Evolutionary conservation across 2,329 filamentous ascomycete genomes (phyloP).

Genomic region (Aspergillus chevalieri): DNA sequence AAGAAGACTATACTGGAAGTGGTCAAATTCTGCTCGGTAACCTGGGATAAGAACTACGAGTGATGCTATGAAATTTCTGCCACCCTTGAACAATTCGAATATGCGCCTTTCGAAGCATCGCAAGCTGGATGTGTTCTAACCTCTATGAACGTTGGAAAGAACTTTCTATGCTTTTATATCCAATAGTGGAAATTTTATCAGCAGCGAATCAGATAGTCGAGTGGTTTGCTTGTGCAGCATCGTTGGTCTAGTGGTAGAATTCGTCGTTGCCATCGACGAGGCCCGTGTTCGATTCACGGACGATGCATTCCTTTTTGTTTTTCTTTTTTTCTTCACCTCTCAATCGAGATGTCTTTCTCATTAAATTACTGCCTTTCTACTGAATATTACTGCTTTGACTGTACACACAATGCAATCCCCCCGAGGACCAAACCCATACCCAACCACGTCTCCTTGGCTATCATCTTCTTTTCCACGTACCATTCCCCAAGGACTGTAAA

Average conservation of each 20-base stretch:
- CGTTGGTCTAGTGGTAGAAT: constrained; percentile 43
- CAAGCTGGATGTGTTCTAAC: too few relatives aligned
- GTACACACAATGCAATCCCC: constrained; percentile 78
- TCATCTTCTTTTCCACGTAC: constrained; percentile 89
- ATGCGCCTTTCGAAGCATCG: too few relatives aligned
- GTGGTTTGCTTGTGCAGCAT: constrained; percentile 18
- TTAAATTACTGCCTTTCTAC: background rate
- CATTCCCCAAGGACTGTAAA: constrained; percentile 94
- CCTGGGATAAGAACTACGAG: too few relatives aligned
- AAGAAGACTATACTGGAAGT: too few relatives aligned
- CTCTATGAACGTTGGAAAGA: background rate
- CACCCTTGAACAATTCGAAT: too few relatives aligned
- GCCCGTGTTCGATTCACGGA: constrained; percentile 45
- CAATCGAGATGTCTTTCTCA: background rate
- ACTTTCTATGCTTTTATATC: background rate
- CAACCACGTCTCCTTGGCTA: constrained; percentile 75
- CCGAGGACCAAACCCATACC: constrained; percentile 73
- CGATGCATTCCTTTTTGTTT: constrained; percentile 31
- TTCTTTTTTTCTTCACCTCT: constrained; percentile 3
- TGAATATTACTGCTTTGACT: constrained; percentile 37
- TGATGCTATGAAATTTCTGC: too few relatives aligned
- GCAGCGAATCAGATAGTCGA: background rate
- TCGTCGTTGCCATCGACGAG: constrained; percentile 43
- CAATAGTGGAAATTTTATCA: too few relatives aligned
- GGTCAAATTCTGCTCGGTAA: too few relatives aligned